Evolutionary conservation across 768 basidiomycete genomes (phyloP), one percentile per base, ranked within the genome.

Genomic region (Tylopilus vinaceipallidus): DNA sequence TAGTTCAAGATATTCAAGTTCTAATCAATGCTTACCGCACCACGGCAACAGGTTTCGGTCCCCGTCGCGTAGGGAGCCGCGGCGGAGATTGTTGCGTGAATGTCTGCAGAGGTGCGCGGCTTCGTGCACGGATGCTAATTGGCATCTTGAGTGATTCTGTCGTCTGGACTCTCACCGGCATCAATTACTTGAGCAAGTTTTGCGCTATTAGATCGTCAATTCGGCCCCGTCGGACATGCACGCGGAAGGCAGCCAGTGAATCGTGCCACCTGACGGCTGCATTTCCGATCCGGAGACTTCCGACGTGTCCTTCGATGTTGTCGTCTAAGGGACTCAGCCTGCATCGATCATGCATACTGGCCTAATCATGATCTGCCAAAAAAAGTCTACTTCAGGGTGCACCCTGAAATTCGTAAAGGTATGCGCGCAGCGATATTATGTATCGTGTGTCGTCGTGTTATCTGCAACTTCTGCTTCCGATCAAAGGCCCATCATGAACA

Each of bases 61-160:
- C 44, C 41, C 49, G 37, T 52, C 64, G 52, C 44, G 44, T 52
- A 55, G 27, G 20, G 45, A 48, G 35, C 47, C 50, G 48, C 47
- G 59, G 65, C 61, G 68, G 67, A 67, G 61, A 69, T 69, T 58
- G 60, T 20, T 60, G 57, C 47, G 42, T 50, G 52, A 58, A 47
- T 26, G 24, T 27, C 26, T 41, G 29, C 48, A n/a, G 45, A 37
- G 23, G 49, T 50, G 29, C 27, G 41, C 41, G 26, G 16, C 16
- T 46, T 42, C 32, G 23, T 46, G 26, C 45, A 47, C n/a, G 33
- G 37, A n/a, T 45, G 35, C 41, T 56, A n/a, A n/a, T n/a, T n/a
- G n/a, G n/a, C 43, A 46, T 51, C 47, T 47, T 38, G 17, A 33
- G 9, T n/a, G 48, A 44, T 35, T 33, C 44, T 38, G 27, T 34